These are phyloP conservation scores for Mycena metata DNA, from an alignment of 768 basidiomycete genomes.

Conservation along the genomic window DNA sequence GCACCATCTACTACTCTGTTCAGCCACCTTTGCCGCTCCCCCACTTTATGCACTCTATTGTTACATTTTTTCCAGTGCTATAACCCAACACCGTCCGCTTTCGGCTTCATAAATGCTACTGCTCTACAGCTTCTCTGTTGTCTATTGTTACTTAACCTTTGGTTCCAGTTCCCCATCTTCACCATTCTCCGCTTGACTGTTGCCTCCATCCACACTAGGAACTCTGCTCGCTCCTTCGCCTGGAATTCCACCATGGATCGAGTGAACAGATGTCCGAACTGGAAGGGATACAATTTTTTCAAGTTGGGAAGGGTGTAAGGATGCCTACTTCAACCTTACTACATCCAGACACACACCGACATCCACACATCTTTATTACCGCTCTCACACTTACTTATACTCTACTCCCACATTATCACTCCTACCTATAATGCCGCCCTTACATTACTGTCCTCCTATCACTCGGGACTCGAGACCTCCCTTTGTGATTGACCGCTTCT, in stretches of 20 bases:
- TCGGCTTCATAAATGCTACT: conserved; percentile 9
- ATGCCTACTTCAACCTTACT: no score
- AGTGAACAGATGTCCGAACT: no score
- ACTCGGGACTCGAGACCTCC: conserved; percentile 24
- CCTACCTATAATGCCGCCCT: conserved; percentile 11
- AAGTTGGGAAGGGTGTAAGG: no score
- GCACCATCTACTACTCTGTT: no score
- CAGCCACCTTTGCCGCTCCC: background rate
- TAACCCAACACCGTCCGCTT: conserved; percentile 6
- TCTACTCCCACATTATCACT: conserved; percentile 9
- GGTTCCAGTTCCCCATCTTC: no score
- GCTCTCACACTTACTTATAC: background rate
- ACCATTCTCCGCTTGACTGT: no score
- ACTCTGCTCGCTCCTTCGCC: no score
- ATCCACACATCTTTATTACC: conserved; percentile 24
- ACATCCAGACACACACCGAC: background rate
- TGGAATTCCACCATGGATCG: no score
- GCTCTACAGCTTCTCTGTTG: no score
- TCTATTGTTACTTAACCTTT: no score
- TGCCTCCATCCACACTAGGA: no score
- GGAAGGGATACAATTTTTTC: no score
- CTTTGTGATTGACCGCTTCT: conserved; percentile 3
- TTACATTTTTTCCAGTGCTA: background rate
- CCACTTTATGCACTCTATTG: background rate
- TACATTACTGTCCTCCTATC: conserved; percentile 22